phyloP scores from a whole-genome alignment of 768 basidiomycete genomes.

The Pleurotus pulmonarius region DNA sequence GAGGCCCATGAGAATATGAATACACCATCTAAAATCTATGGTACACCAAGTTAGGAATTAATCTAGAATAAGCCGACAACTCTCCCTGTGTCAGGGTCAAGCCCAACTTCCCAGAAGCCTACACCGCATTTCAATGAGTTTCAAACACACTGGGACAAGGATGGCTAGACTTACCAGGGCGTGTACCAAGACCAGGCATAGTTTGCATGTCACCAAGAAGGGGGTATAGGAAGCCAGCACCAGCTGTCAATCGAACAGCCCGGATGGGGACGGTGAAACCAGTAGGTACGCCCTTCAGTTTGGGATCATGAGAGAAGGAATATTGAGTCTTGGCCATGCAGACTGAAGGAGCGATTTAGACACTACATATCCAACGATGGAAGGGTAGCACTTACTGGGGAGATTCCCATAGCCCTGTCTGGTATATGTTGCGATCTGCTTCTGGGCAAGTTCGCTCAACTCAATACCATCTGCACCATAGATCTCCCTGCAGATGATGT shows the following conservation, averaged over 20 bases:
- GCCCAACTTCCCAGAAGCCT: constrained; percentile 90
- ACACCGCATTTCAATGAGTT: constrained; percentile 1
- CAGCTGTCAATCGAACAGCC: constrained; percentile 82
- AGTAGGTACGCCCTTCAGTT: constrained; percentile 84
- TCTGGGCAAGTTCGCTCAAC: constrained; percentile 78
- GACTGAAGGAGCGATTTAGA: constrained; percentile 40
- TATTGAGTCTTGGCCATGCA: constrained; percentile 99
- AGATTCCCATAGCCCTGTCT: constrained; percentile 79
- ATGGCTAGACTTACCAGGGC: constrained; percentile 56
- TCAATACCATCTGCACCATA: constrained; percentile 93
- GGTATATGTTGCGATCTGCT: constrained; percentile 89
- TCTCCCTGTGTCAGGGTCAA: constrained; percentile 74
- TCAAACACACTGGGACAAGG: too few species aligned
- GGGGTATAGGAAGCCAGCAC: constrained; percentile 95
- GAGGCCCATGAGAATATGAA: too few species aligned
- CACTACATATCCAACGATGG: background rate
- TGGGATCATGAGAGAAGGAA: constrained; percentile 93
- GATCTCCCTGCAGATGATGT: constrained; percentile 82
- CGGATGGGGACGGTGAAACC: constrained; percentile 93
- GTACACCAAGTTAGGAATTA: background rate
- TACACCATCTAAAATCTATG: background rate
- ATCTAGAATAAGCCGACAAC: constrained; percentile 83
- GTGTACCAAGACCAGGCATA: constrained; percentile 93
- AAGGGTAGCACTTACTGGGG: constrained; percentile 54
- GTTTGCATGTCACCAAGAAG: constrained; percentile 97